A percentile compares a stretch with the other conserved stretches of the same genome.
These are phyloP conservation scores for Phytophthora nicotianae DNA, from an alignment of 352 stramenopile species.

Conservation along the genomic window DNA sequence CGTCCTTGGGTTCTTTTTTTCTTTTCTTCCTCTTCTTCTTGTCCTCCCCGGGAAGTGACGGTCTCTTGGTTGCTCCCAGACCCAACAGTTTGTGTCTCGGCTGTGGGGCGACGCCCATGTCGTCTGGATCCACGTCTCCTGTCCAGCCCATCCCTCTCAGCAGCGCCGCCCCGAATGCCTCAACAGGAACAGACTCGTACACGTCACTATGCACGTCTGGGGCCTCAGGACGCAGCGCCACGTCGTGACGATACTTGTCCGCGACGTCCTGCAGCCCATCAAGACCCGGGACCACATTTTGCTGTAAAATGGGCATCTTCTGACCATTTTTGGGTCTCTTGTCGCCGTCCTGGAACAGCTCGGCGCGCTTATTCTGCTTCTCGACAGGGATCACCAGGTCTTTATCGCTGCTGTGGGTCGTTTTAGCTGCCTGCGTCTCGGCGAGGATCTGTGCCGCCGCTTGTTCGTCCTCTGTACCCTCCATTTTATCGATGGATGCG, in stretches of 20 bases:
- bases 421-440: conserved; percentile 32
- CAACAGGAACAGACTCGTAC: conserved; percentile 91
- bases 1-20: conserved; percentile 14
- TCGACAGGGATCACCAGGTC: conserved; percentile 65
- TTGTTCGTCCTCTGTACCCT: conserved; percentile 35
- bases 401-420: conserved; percentile 3
- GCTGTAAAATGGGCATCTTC: conserved; percentile 66
- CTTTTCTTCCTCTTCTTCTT: conserved; percentile 49
- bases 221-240: conserved; percentile 79
- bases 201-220: conserved; percentile 82
- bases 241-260: conserved; percentile 85
- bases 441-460: conserved; percentile 49
- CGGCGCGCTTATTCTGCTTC: conserved; percentile 27
- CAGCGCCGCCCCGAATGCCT: conserved; percentile 96
- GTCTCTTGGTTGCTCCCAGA: conserved; percentile 89
- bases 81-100: conserved; percentile 92
- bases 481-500: neutral
- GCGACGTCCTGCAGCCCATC: conserved; percentile 72
- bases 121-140: conserved; percentile 61
- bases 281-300: conserved; percentile 76
- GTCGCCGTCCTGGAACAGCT: conserved; percentile 46
- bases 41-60: conserved; percentile 46
- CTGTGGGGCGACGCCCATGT: conserved; percentile 51
- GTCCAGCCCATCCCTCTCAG: conserved; percentile 98
- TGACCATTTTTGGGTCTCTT: conserved; percentile 23